Evolutionary conservation across 192 early-diverging fungal genomes (phyloP).

Genomic region (Backusella westeae): DNA sequence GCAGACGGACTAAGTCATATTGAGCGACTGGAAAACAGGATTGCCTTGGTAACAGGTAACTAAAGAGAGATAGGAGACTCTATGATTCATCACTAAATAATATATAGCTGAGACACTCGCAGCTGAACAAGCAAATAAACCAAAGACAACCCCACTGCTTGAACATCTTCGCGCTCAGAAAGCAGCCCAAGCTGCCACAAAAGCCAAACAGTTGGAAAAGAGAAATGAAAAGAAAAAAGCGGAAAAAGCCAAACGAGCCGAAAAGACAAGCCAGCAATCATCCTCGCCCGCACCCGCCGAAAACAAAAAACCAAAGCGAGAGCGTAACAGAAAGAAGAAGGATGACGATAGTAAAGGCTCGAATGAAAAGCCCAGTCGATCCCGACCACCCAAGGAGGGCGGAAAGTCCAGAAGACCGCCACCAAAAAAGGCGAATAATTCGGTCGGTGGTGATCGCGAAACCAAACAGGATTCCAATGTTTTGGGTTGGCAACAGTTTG

Average conservation of each 20-base stretch:
- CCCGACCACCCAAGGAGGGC: neutral
- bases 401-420: neutral
- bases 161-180: conserved; percentile 73
- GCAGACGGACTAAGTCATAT: conserved; percentile 48
- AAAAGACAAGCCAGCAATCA: neutral
- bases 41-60: conserved; percentile 35
- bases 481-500: neutral
- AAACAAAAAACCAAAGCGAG: conserved; percentile 6
- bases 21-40: conserved; percentile 42
- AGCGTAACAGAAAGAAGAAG: conserved; percentile 13
- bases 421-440: neutral
- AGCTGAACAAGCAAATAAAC: conserved; percentile 43
- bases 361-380: neutral
- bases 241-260: neutral
- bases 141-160: conserved; percentile 73
- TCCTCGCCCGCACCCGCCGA: neutral
- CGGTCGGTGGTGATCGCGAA: neutral
- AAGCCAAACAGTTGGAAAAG: conserved; percentile 43
- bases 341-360: neutral
- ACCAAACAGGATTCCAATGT: neutral
- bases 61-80: neutral
- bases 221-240: conserved; percentile 23
- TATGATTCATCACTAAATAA: neutral
- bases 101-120: conserved; percentile 35
- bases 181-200: conserved; percentile 58